These are phyloP conservation scores for Pyrenula aspistea DNA, from an alignment of 495 filamentous ascomycete species.

Conservation along the genomic window DNA sequence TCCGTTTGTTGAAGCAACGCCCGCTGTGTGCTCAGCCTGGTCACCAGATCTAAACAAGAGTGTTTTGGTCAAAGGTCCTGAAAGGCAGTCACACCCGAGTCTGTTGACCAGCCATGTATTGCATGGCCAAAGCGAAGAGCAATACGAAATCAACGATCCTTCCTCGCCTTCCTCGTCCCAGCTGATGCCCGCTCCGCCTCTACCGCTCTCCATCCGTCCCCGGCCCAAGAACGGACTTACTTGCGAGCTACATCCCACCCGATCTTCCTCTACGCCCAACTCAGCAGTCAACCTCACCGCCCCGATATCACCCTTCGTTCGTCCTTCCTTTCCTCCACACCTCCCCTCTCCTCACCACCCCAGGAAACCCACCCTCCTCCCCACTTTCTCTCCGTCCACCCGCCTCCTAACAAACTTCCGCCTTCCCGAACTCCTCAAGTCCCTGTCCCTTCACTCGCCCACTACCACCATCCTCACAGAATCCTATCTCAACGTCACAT, in stretches of 20 bases:
- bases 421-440: conserved; percentile 14
- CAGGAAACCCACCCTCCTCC: conserved; percentile 10
- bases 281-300: background rate
- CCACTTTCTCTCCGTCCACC: conserved; percentile 5
- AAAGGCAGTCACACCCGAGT: background rate
- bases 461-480: conserved; percentile 10
- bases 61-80: background rate
- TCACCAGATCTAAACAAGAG: background rate
- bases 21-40: background rate
- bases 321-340: background rate
- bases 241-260: no score
- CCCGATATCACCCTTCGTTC: background rate
- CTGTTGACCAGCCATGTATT: no score
- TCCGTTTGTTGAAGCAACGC: background rate
- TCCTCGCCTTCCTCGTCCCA: background rate
- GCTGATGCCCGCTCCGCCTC: background rate
- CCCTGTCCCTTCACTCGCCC: conserved; percentile 3
- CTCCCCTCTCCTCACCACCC: background rate
- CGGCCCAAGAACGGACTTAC: no score
- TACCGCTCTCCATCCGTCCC: background rate
- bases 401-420: conserved; percentile 13
- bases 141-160: no score
- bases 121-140: background rate
- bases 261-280: background rate
- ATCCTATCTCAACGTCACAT: conserved; percentile 10